Percentiles rank a stretch among this genome's conserved stretches.
Conservation (phyloP, 306 rosid genomes). For the Sophora flavescens region DNA sequence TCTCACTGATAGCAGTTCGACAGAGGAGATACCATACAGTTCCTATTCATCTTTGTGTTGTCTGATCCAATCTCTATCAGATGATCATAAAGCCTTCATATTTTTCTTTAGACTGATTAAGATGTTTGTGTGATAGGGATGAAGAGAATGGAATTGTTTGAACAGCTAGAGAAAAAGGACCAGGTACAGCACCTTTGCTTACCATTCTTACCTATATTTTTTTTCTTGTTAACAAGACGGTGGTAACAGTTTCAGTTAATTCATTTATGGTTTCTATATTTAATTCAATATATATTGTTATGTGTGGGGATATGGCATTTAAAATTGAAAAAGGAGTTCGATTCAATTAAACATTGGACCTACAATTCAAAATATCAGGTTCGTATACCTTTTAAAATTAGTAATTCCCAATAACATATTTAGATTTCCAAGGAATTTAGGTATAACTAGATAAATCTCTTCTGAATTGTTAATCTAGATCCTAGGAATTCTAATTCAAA, state of each 20-base stretch:
- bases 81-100: background rate
- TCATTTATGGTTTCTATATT: slow-evolving; percentile 20
- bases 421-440: slow-evolving; percentile 9
- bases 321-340: background rate
- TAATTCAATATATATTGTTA: slow-evolving; percentile 15
- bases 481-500: background rate
- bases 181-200: slow-evolving; percentile 49
- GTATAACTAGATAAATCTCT: background rate
- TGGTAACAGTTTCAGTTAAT: slow-evolving; percentile 1
- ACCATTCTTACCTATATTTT: slow-evolving; percentile 8
- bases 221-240: slow-evolving; percentile 13
- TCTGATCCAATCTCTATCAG: too few relatives aligned
- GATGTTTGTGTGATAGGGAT: slow-evolving; percentile 52
- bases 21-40: too few relatives aligned
- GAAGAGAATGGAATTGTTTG: slow-evolving; percentile 48
- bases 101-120: slow-evolving; percentile 36
- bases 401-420: slow-evolving; percentile 5
- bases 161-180: slow-evolving; percentile 46
- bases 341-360: slow-evolving; percentile 26
- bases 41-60: too few relatives aligned
- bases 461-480: background rate
- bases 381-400: background rate
- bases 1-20: too few relatives aligned
- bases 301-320: background rate
- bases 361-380: slow-evolving; percentile 24